Evolutionary conservation across 495 filamentous ascomycete genomes (phyloP).

Genomic region (Tuber melanosporum): DNA sequence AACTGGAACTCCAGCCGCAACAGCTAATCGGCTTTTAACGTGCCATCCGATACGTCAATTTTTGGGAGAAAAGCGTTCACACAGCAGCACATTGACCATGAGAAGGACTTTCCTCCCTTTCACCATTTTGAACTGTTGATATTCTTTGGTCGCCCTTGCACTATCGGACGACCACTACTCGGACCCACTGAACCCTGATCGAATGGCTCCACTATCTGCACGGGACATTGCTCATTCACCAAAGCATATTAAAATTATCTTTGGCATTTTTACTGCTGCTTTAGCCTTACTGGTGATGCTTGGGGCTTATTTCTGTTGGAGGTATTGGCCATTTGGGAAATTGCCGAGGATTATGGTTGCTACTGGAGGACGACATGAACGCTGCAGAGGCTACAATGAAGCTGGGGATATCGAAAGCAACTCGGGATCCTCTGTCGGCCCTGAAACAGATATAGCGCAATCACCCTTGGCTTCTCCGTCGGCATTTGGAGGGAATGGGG

Average conservation of each 20-base stretch:
- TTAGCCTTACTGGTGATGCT: neutral
- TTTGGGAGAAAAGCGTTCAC: slow-evolving; percentile 1
- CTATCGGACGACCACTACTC: neutral
- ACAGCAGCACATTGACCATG: neutral
- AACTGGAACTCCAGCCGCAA: neutral
- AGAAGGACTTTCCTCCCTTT: neutral
- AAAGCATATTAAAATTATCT: neutral
- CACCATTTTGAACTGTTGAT: neutral
- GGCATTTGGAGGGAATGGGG: neutral
- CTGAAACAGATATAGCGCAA: neutral
- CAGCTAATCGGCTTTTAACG: neutral
- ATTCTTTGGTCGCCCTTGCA: slow-evolving; percentile 1
- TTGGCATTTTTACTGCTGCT: slow-evolving; percentile 1
- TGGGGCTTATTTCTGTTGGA: neutral
- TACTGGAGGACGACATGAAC: neutral
- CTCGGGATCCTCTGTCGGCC: neutral
- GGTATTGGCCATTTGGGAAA: neutral
- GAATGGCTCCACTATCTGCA: slow-evolving; percentile 4
- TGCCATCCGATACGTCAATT: neutral
- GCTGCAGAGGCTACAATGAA: neutral
- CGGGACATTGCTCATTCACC: neutral
- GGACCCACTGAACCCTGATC: neutral
- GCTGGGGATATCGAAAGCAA: neutral
- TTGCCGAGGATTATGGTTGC: neutral
- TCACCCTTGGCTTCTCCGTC: neutral